Percentiles rank a stretch among this genome's conserved stretches.
Conservation (phyloP, 495 filamentous ascomycete genomes). For the Aspergillus ellipticus region DNA sequence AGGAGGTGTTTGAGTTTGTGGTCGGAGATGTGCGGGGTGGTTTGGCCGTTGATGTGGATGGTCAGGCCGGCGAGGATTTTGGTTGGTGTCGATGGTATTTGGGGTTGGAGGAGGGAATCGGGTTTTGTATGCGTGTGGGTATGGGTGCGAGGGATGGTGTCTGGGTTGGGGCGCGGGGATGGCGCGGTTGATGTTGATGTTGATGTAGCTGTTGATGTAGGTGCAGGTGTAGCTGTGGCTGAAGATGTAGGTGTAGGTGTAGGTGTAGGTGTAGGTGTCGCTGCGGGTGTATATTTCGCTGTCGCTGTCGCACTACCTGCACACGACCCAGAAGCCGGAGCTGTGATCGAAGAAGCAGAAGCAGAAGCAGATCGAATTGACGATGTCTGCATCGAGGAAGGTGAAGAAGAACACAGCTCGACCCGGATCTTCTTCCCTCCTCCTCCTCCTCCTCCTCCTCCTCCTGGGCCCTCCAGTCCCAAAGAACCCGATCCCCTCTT, state of each 20-base stretch:
- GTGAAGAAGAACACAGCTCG: neutral
- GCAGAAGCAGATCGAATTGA: too few species aligned
- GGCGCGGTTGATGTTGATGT: neutral
- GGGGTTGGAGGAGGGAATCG: too few species aligned
- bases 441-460: neutral
- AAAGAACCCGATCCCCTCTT: conserved; percentile 13
- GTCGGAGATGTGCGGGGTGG: conserved; percentile 75
- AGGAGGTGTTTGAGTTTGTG: conserved; percentile 80
- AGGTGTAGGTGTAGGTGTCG: neutral
- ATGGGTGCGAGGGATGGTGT: neutral
- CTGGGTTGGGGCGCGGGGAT: neutral
- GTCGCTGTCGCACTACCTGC: neutral
- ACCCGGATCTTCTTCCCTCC: conserved; percentile 1
- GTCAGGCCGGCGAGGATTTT: conserved; percentile 61
- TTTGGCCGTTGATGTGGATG: conserved; percentile 89
- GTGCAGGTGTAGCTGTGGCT: conserved; percentile 2
- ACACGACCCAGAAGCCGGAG: too few species aligned
- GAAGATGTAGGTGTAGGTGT: neutral
- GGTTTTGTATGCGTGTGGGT: too few species aligned
- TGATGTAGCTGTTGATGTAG: neutral
- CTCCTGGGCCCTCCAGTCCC: too few species aligned
- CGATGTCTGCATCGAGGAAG: conserved; percentile 9
- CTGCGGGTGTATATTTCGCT: neutral
- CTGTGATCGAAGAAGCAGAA: neutral
- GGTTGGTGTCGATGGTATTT: too few species aligned